A percentile compares a stretch with the other conserved stretches of the same genome.
These are phyloP conservation scores for Flueggea neowawraea DNA, from an alignment of 441 rosid genomes.

Conservation along the genomic window DNA sequence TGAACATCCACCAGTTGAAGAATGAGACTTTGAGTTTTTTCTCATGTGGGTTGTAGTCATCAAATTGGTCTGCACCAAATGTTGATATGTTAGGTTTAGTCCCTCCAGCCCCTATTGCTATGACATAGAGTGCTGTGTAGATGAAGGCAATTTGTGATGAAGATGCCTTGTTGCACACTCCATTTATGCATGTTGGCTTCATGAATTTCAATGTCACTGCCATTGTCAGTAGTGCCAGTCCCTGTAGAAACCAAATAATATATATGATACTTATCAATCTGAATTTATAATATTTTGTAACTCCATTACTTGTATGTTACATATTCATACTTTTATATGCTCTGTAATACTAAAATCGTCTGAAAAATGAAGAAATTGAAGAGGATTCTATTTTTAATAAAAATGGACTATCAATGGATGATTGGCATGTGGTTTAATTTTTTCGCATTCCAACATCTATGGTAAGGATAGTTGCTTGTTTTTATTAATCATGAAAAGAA, in stretches of 20 bases:
- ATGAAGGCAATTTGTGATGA: slow-evolving; percentile 56
- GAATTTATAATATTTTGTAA: no score
- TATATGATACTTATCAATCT: neutral
- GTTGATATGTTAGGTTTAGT: slow-evolving; percentile 92
- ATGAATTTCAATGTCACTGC: slow-evolving; percentile 64
- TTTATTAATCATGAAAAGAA: no score
- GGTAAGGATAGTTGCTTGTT: no score
- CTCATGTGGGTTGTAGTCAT: slow-evolving; percentile 49
- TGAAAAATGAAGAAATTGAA: no score
- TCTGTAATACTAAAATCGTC: no score
- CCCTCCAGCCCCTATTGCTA: slow-evolving; percentile 85
- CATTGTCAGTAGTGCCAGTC: slow-evolving; percentile 81
- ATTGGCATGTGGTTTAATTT: no score
- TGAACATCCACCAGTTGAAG: slow-evolving; percentile 97
- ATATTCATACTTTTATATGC: no score
- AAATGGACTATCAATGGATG: no score
- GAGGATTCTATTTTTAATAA: no score
- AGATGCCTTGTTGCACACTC: slow-evolving; percentile 71
- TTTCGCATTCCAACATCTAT: no score
- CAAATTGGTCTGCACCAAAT: slow-evolving; percentile 95
- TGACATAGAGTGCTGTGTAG: slow-evolving; percentile 66
- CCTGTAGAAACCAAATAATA: slow-evolving; percentile 31
- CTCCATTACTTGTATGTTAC: no score
- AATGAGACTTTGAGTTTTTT: slow-evolving; percentile 73
- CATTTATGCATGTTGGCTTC: slow-evolving; percentile 58